phyloP scores from a whole-genome alignment of 371 early-diverging fungal genomes.

The Mycotypha africana region DNA sequence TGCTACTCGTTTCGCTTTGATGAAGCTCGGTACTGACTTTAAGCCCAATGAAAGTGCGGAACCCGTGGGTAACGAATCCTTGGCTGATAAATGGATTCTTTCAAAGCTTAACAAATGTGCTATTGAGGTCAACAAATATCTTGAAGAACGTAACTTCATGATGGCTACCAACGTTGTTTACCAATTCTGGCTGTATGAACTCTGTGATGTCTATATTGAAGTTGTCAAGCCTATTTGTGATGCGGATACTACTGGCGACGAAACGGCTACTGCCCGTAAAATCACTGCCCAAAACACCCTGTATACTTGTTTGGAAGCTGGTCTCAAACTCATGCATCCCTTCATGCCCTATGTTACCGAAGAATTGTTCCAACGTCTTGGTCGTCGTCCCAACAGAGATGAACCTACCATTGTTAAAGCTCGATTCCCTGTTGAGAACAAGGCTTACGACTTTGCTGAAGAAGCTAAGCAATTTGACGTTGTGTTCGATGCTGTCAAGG shows the following conservation, averaged over 20 bases:
- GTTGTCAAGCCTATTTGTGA: constrained; percentile 86
- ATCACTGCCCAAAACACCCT: constrained; percentile 74
- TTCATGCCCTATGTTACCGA: constrained; percentile 99
- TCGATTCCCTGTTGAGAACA: constrained; percentile 55
- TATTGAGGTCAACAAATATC: constrained; percentile 65
- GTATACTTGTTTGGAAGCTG: constrained; percentile 93
- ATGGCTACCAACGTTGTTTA: constrained; percentile 85
- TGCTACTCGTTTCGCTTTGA: constrained; percentile 90
- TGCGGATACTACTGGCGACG: constrained; percentile 44
- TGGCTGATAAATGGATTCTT: constrained; percentile 94
- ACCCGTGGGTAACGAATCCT: constrained; percentile 77
- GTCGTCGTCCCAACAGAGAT: constrained; percentile 62
- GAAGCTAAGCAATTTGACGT: constrained; percentile 77
- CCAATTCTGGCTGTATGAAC: constrained; percentile 95
- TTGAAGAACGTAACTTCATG: constrained; percentile 95
- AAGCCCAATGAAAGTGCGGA: constrained; percentile 57
- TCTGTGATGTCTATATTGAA: constrained; percentile 98
- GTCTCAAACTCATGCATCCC: constrained; percentile 93
- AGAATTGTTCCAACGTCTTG: constrained; percentile 95
- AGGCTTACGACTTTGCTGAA: constrained; percentile 44
- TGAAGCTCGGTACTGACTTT: constrained; percentile 86
- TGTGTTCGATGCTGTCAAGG: constrained; percentile 70
- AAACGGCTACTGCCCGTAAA: constrained; percentile 46
- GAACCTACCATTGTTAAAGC: constrained; percentile 62
- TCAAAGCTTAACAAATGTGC: constrained; percentile 84